A percentile compares a stretch with the other conserved stretches of the same genome.
These are phyloP conservation scores for Heliamphora exappendiculata DNA, from an alignment of 148 eudicot species.

Conservation along the genomic window DNA sequence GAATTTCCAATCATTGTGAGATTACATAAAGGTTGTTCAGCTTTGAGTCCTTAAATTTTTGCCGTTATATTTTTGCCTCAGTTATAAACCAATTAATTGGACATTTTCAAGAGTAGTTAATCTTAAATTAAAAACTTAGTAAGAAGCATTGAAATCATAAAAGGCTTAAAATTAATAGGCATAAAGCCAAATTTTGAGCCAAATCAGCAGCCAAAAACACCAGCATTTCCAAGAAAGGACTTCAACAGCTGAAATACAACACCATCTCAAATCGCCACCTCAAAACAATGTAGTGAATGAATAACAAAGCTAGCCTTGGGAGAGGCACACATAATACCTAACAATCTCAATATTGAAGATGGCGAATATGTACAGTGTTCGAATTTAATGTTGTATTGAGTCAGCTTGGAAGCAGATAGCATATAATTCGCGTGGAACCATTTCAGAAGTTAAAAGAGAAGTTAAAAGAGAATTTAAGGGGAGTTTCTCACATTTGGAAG, in stretches of 20 bases:
- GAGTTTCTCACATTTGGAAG: not conserved
- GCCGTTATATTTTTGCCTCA: no score
- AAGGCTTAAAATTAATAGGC: no score
- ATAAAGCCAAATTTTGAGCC: not conserved
- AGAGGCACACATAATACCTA: not conserved
- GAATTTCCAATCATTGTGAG: no score
- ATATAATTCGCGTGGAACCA: not conserved
- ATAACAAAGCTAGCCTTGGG: not conserved
- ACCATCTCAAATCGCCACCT: not conserved
- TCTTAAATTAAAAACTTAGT: no score
- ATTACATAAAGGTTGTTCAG: no score
- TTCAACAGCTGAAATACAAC: not conserved
- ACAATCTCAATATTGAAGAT: not conserved
- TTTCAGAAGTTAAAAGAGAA: not conserved
- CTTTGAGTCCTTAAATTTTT: no score
- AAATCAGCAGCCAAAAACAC: not conserved
- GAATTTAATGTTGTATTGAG: not conserved
- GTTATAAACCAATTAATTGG: no score
- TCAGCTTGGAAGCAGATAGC: not conserved
- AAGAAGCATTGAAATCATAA: no score
- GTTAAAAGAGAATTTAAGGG: not conserved
- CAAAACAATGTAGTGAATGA: not conserved
- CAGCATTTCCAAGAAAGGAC: not conserved
- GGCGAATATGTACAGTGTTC: not conserved
- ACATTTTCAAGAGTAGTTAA: no score